Base-by-base conservation (phyloP, 129 eudicot genomes). In the Escallonia rubra region DNA sequence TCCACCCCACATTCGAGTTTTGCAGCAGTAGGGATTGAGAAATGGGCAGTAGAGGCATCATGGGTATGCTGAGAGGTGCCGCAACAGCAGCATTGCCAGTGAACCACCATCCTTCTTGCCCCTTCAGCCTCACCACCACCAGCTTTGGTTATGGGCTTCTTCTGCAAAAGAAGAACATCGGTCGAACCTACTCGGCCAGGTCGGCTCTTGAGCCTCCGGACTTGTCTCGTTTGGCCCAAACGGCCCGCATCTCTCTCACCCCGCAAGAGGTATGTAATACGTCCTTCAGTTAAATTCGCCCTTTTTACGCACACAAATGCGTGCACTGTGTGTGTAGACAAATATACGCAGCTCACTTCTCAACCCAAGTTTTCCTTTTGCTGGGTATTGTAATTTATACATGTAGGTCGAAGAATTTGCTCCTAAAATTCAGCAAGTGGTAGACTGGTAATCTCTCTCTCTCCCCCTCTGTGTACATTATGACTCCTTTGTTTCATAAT, bases 361-460 rank as follows among this genome's bases (percentile, higher is more conserved):
- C 34, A 23, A 23, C 34, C 34, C 34, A 23, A 23, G 34, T 23
- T 23, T 23, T 23, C 1, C 1, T 23, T 23, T 23, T 23, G 34
- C 34, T 23, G 34, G 34, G 34, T 23, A 23, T 23, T 23, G 34
- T 23, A 23, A 23, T 23, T 23, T 23, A 23, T 76, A 53, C 42
- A 6, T 79, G 55, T 65, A 92, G 98, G 95, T 88, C 54, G 90
- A 92, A 72, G 98, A 92, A 71, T 92, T 92, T 83, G 81, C 83
- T 61, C 98, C 98, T 41, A 92, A 92, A 74, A 92, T 92, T 67
- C 91, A 79, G 47, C 87, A 92, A 84, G 96, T 92, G n/a, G 80
- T 92, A 23, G 95, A 89, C 68, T 92, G 98, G 96, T 91, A 88
- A 42, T 41, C 10, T 46, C 57, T 52, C 2, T 56, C 50, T 74